Evolutionary conservation across 2,329 filamentous ascomycete species (phyloP).

Genomic region (Pyrenophora tritici-repentis): DNA sequence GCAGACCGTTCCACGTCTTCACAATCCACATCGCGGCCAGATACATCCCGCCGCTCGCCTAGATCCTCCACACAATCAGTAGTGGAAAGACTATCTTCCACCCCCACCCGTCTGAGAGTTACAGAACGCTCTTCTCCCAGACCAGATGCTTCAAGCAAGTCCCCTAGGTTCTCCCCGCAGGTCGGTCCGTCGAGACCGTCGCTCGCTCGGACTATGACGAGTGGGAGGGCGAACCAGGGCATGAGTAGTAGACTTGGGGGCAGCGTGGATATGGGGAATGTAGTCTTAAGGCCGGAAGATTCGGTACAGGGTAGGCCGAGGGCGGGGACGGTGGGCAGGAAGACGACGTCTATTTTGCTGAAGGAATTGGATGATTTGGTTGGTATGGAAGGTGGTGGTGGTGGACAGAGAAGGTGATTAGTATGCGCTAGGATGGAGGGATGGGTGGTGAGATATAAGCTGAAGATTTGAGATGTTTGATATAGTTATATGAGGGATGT

Average conservation of each 20-base stretch:
- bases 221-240: slow-evolving; percentile 18
- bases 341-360: slow-evolving; percentile 34
- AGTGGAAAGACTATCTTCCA: too few relatives aligned
- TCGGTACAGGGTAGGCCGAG: background rate
- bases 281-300: background rate
- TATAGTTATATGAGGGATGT: too few relatives aligned
- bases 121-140: slow-evolving; percentile 3
- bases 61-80: background rate
- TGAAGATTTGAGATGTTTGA: too few relatives aligned
- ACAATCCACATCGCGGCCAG: background rate
- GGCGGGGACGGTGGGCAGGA: slow-evolving; percentile 8
- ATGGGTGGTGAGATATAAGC: too few relatives aligned
- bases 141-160: background rate
- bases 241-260: slow-evolving; percentile 16
- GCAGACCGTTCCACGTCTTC: slow-evolving; percentile 12
- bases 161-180: slow-evolving; percentile 11
- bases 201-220: slow-evolving; percentile 30
- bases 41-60: background rate
- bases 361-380: slow-evolving; percentile 39
- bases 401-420: background rate
- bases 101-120: background rate
- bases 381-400: slow-evolving; percentile 8
- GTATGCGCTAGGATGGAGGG: background rate
- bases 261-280: background rate
- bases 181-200: slow-evolving; percentile 14